phyloP scores from a whole-genome alignment of 2,329 filamentous ascomycete genomes.

The Cyclaneusma minus region DNA sequence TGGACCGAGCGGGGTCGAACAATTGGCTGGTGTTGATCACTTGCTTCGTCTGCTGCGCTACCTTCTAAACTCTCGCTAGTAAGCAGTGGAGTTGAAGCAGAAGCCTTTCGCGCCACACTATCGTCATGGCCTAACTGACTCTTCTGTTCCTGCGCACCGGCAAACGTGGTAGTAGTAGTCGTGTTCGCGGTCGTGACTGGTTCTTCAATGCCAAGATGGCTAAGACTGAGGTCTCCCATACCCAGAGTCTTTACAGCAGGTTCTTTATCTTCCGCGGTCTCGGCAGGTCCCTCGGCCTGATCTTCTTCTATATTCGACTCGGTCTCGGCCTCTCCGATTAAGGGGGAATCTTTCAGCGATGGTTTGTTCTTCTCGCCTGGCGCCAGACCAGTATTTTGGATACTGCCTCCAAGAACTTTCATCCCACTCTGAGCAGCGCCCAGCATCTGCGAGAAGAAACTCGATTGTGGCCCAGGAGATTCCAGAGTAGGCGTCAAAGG shows the following conservation, averaged over 20 bases:
- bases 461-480: conserved; percentile 38
- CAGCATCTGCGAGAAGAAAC: conserved; percentile 90
- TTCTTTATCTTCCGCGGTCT: conserved; percentile 38
- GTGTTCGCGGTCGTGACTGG: conserved; percentile 35
- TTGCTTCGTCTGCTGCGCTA: too few relatives aligned
- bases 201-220: conserved; percentile 68
- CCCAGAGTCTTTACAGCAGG: conserved; percentile 80
- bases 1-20: conserved; percentile 31
- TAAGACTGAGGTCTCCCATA: conserved; percentile 74
- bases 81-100: too few relatives aligned
- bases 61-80: too few relatives aligned
- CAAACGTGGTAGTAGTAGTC: conserved; percentile 38
- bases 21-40: conserved; percentile 8
- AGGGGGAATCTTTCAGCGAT: too few relatives aligned
- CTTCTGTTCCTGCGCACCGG: conserved; percentile 20
- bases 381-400: conserved; percentile 47
- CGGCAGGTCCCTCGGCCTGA: conserved; percentile 14
- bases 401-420: conserved; percentile 55
- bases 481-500: conserved; percentile 68
- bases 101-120: too few relatives aligned
- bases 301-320: conserved; percentile 7
- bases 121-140: too few relatives aligned
- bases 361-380: conserved; percentile 36
- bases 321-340: conserved; percentile 12
- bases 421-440: conserved; percentile 89